Evolutionary conservation across 768 basidiomycete genomes (phyloP), one percentile per base, ranked within the genome.

Genomic region (Rhizopogon rudus): DNA sequence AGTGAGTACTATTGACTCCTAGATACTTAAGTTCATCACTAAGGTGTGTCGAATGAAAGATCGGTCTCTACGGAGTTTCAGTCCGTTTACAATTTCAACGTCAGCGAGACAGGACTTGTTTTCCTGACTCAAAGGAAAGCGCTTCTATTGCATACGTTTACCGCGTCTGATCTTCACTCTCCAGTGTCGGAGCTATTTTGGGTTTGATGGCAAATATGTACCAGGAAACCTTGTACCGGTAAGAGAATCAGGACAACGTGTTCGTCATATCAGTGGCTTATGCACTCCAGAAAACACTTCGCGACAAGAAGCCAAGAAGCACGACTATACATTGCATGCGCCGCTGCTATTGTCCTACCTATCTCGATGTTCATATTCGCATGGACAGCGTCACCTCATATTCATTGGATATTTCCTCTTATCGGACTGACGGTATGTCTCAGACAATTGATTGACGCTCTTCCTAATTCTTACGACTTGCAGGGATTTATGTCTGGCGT

Each of bases 281-380:
- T 59, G 20, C 68, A 71, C 41, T 57, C 3, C 33, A 67, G 66
- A 43, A 65, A 31, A 22, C 14, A 67, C 40, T 59, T 59, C 42
- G 1, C 54, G 9, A 54, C 7, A 17, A 67, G 43, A 51, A 64
- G 75, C 3, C 75, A 73, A 8, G 86, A 87, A 68, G 86, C 86
- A 0, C 77, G 86, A 6, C 63, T 88, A 17, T 83, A 81, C 54
- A 63, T 71, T n/a, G 76, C 81, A 28, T 83, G 84, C 62, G 63
- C 73, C 22, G 82, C 81, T 0, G 82, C 75, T 0, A 44, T 86
- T 22, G 63, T 81, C 5, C 71, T 84, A 52, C 84, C 85, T 0
- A 57, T 73, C 1, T 78, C 77, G 25, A 82, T 87, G 77, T 81
- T 88, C 65, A 80, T 88, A 12, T 89, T 83, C 60, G 87, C 84